These are phyloP conservation scores for Penicillium bovifimosum DNA, from an alignment of 495 filamentous ascomycete species.

Conservation along the genomic window DNA sequence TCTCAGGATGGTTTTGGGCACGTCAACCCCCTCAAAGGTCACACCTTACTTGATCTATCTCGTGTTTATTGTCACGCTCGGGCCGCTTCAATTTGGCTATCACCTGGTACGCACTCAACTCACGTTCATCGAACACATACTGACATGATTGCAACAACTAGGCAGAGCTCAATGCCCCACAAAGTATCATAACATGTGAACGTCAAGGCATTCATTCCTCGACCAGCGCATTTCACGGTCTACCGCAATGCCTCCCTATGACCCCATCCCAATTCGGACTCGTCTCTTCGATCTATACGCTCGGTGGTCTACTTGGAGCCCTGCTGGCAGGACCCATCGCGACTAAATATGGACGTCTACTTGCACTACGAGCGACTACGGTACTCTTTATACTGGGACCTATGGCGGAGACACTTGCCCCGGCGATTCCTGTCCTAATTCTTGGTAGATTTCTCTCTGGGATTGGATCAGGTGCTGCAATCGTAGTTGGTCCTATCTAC, in stretches of 20 bases:
- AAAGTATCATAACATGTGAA: constrained; percentile 80
- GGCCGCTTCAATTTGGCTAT: constrained; percentile 88
- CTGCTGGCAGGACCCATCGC: constrained; percentile 69
- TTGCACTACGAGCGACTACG: constrained; percentile 66
- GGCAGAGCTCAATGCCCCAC: constrained; percentile 93
- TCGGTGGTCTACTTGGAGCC: constrained; percentile 83
- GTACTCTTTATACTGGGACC: constrained; percentile 74
- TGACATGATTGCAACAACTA: constrained; percentile 25
- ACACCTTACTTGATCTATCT: constrained; percentile 63
- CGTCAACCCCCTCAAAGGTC: constrained; percentile 21
- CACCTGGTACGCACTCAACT: constrained; percentile 60
- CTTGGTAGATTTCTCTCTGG: constrained; percentile 76
- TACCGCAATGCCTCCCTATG: constrained; percentile 83
- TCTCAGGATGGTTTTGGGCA: constrained; percentile 19
- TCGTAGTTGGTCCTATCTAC: constrained; percentile 94
- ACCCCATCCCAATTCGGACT: constrained; percentile 66
- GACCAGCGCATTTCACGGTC: constrained; percentile 21
- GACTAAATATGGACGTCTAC: constrained; percentile 64
- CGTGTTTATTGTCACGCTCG: constrained; percentile 61
- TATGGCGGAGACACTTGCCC: constrained; percentile 62
- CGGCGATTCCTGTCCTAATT: constrained; percentile 59
- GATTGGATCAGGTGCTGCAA: constrained; percentile 75
- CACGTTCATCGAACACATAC: not conserved
- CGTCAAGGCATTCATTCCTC: constrained; percentile 50
- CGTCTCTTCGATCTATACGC: constrained; percentile 83